Evolutionary conservation across 164 flowering plant genomes (phyloP).

Genomic region (Akebia trifoliata): DNA sequence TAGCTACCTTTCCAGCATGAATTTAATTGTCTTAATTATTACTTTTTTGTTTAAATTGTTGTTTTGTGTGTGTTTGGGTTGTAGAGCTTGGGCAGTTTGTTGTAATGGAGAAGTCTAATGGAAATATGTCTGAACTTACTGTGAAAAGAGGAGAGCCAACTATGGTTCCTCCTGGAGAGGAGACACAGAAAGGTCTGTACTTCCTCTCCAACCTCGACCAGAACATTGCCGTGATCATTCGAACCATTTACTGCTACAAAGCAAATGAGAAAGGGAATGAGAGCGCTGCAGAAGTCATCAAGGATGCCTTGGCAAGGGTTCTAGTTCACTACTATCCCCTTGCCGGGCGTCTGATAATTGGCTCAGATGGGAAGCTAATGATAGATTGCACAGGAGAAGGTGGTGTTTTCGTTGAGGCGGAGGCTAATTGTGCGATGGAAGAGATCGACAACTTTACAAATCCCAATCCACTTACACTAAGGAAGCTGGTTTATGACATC

Average conservation of each 20-base stretch:
- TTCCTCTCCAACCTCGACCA: conserved; percentile 63
- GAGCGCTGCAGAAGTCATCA: conserved; percentile 46
- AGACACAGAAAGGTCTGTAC: conserved; percentile 48
- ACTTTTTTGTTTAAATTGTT: conserved; percentile 3
- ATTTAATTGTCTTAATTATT: background rate
- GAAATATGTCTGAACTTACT: conserved; percentile 16
- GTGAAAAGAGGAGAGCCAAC: conserved; percentile 37
- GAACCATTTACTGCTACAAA: conserved; percentile 55
- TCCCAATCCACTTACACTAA: conserved; percentile 69
- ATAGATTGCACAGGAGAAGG: conserved; percentile 84
- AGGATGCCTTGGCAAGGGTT: conserved; percentile 62
- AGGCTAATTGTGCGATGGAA: conserved; percentile 48
- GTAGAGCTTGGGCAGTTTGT: conserved; percentile 10
- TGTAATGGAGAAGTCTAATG: conserved; percentile 19
- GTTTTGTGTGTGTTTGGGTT: conserved; percentile 10
- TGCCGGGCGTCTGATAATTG: conserved; percentile 66
- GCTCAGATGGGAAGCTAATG: conserved; percentile 68
- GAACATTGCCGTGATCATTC: conserved; percentile 60
- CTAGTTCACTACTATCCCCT: conserved; percentile 74
- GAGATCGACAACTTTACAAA: conserved; percentile 64
- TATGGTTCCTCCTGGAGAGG: conserved; percentile 45
- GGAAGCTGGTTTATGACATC: conserved; percentile 67
- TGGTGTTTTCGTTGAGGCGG: conserved; percentile 80
- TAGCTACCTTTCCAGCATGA: background rate
- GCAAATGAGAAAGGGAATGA: conserved; percentile 48